These are phyloP conservation scores for Allantophomopsis lycopodina DNA, from an alignment of 2,329 filamentous ascomycete genomes.

Conservation along the genomic window DNA sequence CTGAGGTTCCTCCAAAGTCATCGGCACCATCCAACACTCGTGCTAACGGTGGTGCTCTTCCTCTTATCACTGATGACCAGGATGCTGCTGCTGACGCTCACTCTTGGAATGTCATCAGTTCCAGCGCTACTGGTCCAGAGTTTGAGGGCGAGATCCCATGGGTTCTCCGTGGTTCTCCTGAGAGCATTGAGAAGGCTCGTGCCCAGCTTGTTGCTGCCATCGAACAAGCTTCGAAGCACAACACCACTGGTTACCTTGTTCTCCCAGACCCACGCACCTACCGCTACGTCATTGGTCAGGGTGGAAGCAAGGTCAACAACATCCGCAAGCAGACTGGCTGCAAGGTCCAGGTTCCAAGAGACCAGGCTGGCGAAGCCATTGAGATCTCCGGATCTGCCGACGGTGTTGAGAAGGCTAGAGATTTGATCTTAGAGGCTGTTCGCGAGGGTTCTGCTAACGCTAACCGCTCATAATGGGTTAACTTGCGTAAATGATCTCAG, in stretches of 20 bases:
- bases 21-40: constrained; percentile 32
- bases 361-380: constrained; percentile 73
- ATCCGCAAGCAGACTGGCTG: constrained; percentile 89
- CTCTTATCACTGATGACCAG: constrained; percentile 85
- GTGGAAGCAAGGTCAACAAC: constrained; percentile 80
- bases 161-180: constrained; percentile 68
- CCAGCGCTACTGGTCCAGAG: constrained; percentile 33
- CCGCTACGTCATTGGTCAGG: constrained; percentile 78
- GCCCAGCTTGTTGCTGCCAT: constrained; percentile 60
- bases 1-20: constrained; percentile 60
- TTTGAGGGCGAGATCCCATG: constrained; percentile 66
- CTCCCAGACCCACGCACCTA: constrained; percentile 83
- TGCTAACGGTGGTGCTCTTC: constrained; percentile 50
- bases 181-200: constrained; percentile 73
- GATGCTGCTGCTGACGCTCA: constrained; percentile 51
- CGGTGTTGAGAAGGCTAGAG: constrained; percentile 74
- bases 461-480: neutral
- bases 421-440: constrained; percentile 78
- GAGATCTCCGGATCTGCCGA: constrained; percentile 72
- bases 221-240: constrained; percentile 54
- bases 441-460: constrained; percentile 33
- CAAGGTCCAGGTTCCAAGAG: constrained; percentile 83
- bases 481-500: too few species aligned
- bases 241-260: constrained; percentile 72
- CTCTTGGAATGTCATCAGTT: constrained; percentile 72